Conservation (phyloP, 345 rosid genomes). For the Salix koriyanagi region DNA sequence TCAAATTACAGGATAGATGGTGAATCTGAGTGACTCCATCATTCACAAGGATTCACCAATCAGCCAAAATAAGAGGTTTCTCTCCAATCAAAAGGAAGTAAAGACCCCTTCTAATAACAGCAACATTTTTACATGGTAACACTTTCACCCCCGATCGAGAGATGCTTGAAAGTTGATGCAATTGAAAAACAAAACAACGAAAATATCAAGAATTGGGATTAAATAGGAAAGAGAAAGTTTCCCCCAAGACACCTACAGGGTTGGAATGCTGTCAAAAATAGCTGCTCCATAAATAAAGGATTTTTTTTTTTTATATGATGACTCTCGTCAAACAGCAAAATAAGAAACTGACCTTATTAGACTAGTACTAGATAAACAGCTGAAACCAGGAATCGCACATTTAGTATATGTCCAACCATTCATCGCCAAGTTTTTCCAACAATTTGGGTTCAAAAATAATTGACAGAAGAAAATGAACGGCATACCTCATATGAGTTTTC, state of each 20-base stretch:
- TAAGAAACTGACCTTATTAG: not conserved
- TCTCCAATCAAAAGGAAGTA: not conserved
- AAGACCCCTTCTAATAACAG: not conserved
- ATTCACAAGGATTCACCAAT: not conserved
- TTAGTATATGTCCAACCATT: not conserved
- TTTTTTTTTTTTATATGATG: not conserved
- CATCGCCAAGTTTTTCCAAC: not conserved
- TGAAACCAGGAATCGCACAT: not conserved
- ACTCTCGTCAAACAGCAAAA: not conserved
- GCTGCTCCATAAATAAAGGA: not conserved
- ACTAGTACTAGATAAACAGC: not conserved
- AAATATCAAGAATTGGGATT: not conserved
- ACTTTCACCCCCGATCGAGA: not conserved
- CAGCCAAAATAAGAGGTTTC: not conserved
- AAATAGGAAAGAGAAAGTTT: not conserved
- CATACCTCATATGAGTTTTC: constrained; percentile 62
- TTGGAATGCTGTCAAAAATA: not conserved
- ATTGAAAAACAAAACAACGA: not conserved
- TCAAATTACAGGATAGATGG: not conserved
- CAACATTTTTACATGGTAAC: not conserved
- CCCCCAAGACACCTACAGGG: not conserved
- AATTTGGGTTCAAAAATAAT: not conserved
- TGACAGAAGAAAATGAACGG: not conserved
- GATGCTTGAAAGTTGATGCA: not conserved
- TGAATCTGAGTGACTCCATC: not conserved